Conservation (phyloP, 1,284 basidiomycete genomes). For the Trichosporon coremiiforme region DNA sequence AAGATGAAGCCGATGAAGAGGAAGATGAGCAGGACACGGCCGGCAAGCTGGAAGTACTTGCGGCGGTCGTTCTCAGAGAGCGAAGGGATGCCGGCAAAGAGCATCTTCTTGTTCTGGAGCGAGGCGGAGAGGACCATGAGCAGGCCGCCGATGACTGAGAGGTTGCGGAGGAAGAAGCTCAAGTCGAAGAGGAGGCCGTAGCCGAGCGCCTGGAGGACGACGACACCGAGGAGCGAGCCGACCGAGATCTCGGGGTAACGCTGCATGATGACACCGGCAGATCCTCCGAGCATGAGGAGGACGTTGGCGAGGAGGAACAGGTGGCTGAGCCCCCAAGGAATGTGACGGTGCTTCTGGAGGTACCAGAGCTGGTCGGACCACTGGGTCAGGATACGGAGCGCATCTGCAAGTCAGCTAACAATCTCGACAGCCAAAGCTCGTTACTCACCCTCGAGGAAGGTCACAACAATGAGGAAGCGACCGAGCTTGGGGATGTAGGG, state of each 20-base stretch:
- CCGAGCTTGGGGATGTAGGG: constrained; percentile 94
- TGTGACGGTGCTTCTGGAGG: constrained; percentile 89
- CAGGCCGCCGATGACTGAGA: constrained; percentile 86
- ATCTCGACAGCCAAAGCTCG: no score
- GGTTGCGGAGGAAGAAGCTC: constrained; percentile 98
- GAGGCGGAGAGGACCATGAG: constrained; percentile 99
- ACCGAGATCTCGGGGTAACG: constrained; percentile 86
- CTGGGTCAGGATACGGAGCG: constrained; percentile 88
- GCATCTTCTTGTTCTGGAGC: constrained; percentile 78
- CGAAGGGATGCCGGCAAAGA: constrained; percentile 88
- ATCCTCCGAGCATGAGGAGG: constrained; percentile 86
- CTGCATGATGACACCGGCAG: constrained; percentile 84
- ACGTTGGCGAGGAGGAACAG: constrained; percentile 91
- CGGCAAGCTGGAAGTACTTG: constrained; percentile 98
- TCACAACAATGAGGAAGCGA: constrained; percentile 96
- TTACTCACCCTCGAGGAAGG: constrained; percentile 81
- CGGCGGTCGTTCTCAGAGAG: constrained; percentile 93
- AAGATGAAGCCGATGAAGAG: constrained; percentile 97
- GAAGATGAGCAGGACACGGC: constrained; percentile 96
- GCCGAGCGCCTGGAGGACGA: constrained; percentile 91
- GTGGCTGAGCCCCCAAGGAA: constrained; percentile 93
- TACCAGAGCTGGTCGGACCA: constrained; percentile 98
- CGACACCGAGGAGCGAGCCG: constrained; percentile 84
- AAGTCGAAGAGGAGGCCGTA: constrained; percentile 96
- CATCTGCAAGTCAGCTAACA: constrained; percentile 58